Percentiles rank a stretch among this genome's conserved stretches.
phyloP scores from a whole-genome alignment of 108 stramenopile species.

The Nannochloropsis gaditana region DNA sequence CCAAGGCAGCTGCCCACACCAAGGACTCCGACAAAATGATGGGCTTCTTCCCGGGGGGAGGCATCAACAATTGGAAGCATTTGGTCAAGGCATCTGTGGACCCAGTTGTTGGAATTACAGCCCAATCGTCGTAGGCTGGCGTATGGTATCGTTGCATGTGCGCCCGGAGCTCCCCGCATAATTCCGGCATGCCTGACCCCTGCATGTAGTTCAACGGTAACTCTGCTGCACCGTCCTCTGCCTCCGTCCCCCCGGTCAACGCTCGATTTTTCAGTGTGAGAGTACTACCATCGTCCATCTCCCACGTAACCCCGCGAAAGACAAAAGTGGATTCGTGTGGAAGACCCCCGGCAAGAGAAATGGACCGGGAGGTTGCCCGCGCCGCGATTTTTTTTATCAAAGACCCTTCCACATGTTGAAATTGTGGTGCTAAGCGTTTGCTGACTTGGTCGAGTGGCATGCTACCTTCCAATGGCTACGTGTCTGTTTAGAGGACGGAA shows the following conservation, averaged over 20 bases:
- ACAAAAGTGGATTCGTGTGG: slow-evolving; percentile 7
- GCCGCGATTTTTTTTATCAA: background rate
- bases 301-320: background rate
- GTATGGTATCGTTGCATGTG: slow-evolving; percentile 10
- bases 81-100: slow-evolving; percentile 29
- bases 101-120: slow-evolving; percentile 20
- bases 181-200: background rate
- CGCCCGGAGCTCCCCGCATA: background rate
- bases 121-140: background rate
- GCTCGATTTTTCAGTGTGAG: background rate
- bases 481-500: too few species aligned
- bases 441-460: slow-evolving; percentile 4
- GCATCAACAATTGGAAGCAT: slow-evolving; percentile 24
- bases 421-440: background rate
- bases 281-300: background rate
- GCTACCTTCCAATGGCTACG: background rate
- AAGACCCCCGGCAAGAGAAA: background rate
- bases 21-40: slow-evolving; percentile 26
- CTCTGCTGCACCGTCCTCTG: slow-evolving; percentile 11
- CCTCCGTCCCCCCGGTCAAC: background rate
- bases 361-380: background rate
- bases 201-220: slow-evolving; percentile 7
- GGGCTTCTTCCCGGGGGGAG: background rate
- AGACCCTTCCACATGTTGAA: background rate
- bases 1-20: slow-evolving; percentile 27